Evolutionary conservation across 2,329 filamentous ascomycete species (phyloP), one percentile per base, ranked within the genome.

Genomic region (Aureobasidium lini): DNA sequence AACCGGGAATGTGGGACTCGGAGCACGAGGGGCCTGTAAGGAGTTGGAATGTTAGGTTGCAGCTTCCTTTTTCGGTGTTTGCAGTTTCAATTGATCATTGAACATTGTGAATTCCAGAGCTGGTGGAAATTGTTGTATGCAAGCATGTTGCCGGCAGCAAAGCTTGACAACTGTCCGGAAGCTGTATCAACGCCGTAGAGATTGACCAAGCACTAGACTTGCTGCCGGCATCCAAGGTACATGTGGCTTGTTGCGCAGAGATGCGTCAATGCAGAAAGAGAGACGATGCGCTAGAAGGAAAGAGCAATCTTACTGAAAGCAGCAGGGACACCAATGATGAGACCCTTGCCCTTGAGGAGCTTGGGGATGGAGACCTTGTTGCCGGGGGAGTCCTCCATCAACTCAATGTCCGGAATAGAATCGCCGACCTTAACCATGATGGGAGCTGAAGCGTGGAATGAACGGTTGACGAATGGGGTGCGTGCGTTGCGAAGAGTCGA

Each of bases 361-460:
- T 87, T 82, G 66, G 88, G 84, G 61, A 97, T 81, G 75, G 90
- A 93, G 73, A 97, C 85, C 76, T 92, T 94, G 81, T 91, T 95
- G 62, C 89, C 90, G 0, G 93, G 93, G n/a, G 88, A 91, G 75
- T 83, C 82, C 77, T 97, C 86, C 66, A 96, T 82, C 52, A 89
- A 85, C 64, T 91, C 84, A 60, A 93, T 76, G 73, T 85, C 77
- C 46, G 93, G 94, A 59, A 97, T 79, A 65, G 81, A 76, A 73
- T 96, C 91, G 69, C 92, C 92, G 62, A 85, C 85, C 68, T 88
- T 82, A 71, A 97, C 88, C 65, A 83, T 77, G 44, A 78, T 78
- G 49, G 79, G 79, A 48, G 81, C 74, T 37, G 86, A 84, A 63
- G 79, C 77, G 77, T 90, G 87, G 78, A 92, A 92, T 66, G 66